Percentiles rank a stretch among this genome's conserved stretches.
Evolutionary conservation across 345 rosid species (phyloP).

Genomic region (Psidium guajava): DNA sequence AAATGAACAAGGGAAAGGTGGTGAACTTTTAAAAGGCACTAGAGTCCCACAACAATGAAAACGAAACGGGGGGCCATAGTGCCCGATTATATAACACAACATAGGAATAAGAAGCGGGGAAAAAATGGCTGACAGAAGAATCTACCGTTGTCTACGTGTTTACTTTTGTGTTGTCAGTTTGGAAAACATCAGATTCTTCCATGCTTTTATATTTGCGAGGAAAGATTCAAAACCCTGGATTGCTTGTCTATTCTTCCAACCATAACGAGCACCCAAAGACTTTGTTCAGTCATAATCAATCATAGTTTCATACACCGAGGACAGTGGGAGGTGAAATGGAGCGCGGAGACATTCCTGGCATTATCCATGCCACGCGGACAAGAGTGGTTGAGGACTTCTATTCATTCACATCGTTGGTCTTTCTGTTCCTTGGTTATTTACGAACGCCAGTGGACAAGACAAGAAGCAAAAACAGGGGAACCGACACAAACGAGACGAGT

Average conservation of each 20-base stretch:
- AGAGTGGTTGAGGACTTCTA: not conserved
- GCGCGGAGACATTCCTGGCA: not conserved
- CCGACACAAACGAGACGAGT: not conserved
- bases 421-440: not conserved
- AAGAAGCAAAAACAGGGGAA: not conserved
- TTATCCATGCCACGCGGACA: not conserved
- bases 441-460: not conserved
- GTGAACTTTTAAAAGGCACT: not conserved
- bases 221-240: not conserved
- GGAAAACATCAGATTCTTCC: not conserved
- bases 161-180: not conserved
- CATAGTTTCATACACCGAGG: not conserved
- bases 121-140: not conserved
- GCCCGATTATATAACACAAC: not conserved
- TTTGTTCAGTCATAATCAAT: not conserved
- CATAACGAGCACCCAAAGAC: not conserved
- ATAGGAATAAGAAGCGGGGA: not conserved
- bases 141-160: not conserved
- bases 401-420: not conserved
- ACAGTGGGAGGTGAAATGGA: not conserved
- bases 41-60: not conserved
- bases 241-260: not conserved
- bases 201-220: not conserved
- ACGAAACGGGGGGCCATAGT: not conserved
- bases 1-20: not conserved